Conservation (phyloP, 2,329 filamentous ascomycete species). For the Purpureocillium lavendulum region DNA sequence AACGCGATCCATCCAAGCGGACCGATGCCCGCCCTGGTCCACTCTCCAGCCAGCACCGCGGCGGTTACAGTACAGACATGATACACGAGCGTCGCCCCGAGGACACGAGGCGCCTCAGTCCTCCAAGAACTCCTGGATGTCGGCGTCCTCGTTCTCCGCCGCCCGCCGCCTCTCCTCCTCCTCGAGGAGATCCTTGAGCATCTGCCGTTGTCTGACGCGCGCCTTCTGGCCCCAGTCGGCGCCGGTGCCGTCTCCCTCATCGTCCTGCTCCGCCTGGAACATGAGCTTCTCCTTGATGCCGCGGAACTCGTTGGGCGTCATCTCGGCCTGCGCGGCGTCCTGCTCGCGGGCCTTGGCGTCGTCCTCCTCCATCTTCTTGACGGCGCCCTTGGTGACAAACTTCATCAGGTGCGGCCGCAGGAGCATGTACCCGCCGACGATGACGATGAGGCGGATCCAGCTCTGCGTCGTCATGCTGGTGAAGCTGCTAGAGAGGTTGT, state of each 20-base stretch:
- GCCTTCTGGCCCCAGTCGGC: constrained; percentile 65
- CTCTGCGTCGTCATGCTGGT: constrained; percentile 40
- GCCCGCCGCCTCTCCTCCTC: constrained; percentile 50
- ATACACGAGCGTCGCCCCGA: too few relatives aligned
- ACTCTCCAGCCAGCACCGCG: neutral
- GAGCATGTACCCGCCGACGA: constrained; percentile 66
- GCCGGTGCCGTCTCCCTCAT: constrained; percentile 35
- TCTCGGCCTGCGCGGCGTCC: constrained; percentile 27
- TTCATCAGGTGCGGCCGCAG: constrained; percentile 68
- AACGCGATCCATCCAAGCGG: too few relatives aligned
- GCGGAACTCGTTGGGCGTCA: constrained; percentile 58
- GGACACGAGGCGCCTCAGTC: constrained; percentile 20
- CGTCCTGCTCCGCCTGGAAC: constrained; percentile 38
- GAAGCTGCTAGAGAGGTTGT: constrained; percentile 42
- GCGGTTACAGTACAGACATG: too few relatives aligned
- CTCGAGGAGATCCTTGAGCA: constrained; percentile 57
- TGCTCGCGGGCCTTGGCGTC: constrained; percentile 27
- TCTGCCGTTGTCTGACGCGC: constrained; percentile 57
- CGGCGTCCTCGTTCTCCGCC: constrained; percentile 63
- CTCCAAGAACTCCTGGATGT: constrained; percentile 64
- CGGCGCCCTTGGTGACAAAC: constrained; percentile 53
- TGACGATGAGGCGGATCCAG: constrained; percentile 61
- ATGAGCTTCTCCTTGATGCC: constrained; percentile 45
- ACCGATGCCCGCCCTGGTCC: too few relatives aligned
- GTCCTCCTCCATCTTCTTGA: constrained; percentile 55